phyloP scores from a whole-genome alignment of 1,284 basidiomycete species.

The Cutaneotrichosporon curvatum region DNA sequence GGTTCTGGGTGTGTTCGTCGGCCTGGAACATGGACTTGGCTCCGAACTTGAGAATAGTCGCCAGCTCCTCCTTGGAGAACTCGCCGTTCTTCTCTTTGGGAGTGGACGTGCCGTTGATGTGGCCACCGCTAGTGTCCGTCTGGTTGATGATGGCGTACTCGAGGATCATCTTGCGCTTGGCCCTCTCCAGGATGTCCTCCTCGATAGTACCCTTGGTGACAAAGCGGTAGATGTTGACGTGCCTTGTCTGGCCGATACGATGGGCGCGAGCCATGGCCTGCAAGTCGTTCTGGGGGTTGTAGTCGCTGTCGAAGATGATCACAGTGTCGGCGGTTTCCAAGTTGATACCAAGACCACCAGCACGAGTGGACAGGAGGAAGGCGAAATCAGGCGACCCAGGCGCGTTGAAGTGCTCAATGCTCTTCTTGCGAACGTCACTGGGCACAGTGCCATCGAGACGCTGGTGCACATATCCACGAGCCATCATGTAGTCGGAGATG shows the following conservation, averaged over 20 bases:
- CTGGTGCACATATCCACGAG: constrained; percentile 78
- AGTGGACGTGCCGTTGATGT: constrained; percentile 75
- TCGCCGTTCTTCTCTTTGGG: constrained; percentile 71
- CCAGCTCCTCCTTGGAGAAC: constrained; percentile 93
- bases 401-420: constrained; percentile 70
- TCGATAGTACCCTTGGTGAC: constrained; percentile 99
- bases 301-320: constrained; percentile 81
- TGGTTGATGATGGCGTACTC: constrained; percentile 99
- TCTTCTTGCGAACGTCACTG: constrained; percentile 74
- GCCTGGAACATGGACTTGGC: constrained; percentile 99
- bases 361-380: constrained; percentile 86
- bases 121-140: constrained; percentile 97
- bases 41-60: constrained; percentile 98
- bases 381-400: constrained; percentile 68
- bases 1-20: constrained; percentile 82
- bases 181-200: constrained; percentile 94
- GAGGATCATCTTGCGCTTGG: constrained; percentile 98
- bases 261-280: constrained; percentile 99
- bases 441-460: constrained; percentile 70
- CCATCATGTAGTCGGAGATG: constrained; percentile 88
- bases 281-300: constrained; percentile 90
- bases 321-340: constrained; percentile 96
- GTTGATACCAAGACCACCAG: constrained; percentile 97
- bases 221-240: constrained; percentile 94
- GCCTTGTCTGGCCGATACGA: constrained; percentile 93